Base-by-base conservation (phyloP, 805 yeast species). In the Zygoascus bituminiphila region DNA sequence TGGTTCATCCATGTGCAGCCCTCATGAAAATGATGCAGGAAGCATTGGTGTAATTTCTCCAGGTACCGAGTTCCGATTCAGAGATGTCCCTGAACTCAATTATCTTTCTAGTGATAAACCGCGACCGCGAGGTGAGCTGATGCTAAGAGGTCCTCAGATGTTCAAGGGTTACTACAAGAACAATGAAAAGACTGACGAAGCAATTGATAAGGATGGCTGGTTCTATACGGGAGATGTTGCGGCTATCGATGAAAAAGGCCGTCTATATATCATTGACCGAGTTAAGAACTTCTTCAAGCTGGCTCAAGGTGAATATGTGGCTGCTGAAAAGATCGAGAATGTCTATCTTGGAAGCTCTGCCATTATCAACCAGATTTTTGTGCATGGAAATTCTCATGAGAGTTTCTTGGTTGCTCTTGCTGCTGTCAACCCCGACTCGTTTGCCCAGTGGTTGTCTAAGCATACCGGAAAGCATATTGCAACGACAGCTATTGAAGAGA, bases 251-350 rank as follows among this genome's bases (percentile, higher is more conserved):
- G 49, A 53, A 1, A 64, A 67, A 5, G 86, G 88, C 10, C 71
- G 82, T 42, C 61, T 84, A 21, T 69, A 64, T 44, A 79, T 84
- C 50, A 73, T 84, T 56, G 93, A 84, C 59, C 72, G 93, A 52
- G 88, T 84, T 36, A 84, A 84, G 69, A 84, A 84, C 66, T 83
- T 84, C 67, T 84, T 83, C 72, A 84, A 84, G 55, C 61, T 78
- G 47, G 69, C 81, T 2, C 82, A 78, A 60, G 82, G 82, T 44
- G 82, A 78, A 64, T 84, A 83, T 62, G 76, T 84, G 48, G 83
- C 88, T 0, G 85, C 88, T 17, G 93, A 84, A 58, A 81, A 77
- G 63, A 77, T 84, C 55, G 91, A 84, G 60, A 81, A 79, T 57
- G 64, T 68, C 14, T 82, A 83, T 61, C 61, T 79, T 31, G 70